A percentile compares a stretch with the other conserved stretches of the same genome.
Evolutionary conservation across 352 stramenopile genomes (phyloP).

Genomic region (Globisporangium recalcitrans): DNA sequence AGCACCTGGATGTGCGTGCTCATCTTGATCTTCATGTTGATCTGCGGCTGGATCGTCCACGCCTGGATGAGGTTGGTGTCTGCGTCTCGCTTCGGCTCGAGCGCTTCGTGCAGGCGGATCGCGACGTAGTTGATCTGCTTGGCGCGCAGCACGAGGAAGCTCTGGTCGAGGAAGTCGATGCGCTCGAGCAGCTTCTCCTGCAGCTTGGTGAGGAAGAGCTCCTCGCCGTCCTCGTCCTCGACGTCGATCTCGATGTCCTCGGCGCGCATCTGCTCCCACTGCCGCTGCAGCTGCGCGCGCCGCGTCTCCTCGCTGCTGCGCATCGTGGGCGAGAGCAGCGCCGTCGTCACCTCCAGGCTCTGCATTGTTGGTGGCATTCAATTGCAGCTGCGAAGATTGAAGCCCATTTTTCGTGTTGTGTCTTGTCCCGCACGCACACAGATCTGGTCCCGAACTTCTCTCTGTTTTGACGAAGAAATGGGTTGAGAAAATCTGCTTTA

Average conservation of each 20-base stretch:
- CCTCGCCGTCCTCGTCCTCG: slow-evolving; percentile 38
- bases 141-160: slow-evolving; percentile 64
- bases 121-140: slow-evolving; percentile 66
- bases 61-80: slow-evolving; percentile 62
- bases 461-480: neutral
- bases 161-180: slow-evolving; percentile 32
- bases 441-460: neutral
- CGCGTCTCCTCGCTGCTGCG: slow-evolving; percentile 14
- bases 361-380: slow-evolving; percentile 26
- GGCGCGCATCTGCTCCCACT: slow-evolving; percentile 6
- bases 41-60: slow-evolving; percentile 73
- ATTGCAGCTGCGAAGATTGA: neutral
- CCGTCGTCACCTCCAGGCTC: slow-evolving; percentile 54
- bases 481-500: too few species aligned
- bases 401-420: too few species aligned
- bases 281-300: slow-evolving; percentile 6
- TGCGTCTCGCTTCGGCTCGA: slow-evolving; percentile 63
- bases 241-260: slow-evolving; percentile 47
- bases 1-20: slow-evolving; percentile 80
- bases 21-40: slow-evolving; percentile 54
- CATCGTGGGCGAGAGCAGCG: slow-evolving; percentile 32
- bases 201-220: slow-evolving; percentile 57
- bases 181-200: slow-evolving; percentile 70
- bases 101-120: slow-evolving; percentile 59
- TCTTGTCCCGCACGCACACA: neutral